phyloP scores from a whole-genome alignment of 2,329 filamentous ascomycete genomes.

The Alternaria conjuncta region DNA sequence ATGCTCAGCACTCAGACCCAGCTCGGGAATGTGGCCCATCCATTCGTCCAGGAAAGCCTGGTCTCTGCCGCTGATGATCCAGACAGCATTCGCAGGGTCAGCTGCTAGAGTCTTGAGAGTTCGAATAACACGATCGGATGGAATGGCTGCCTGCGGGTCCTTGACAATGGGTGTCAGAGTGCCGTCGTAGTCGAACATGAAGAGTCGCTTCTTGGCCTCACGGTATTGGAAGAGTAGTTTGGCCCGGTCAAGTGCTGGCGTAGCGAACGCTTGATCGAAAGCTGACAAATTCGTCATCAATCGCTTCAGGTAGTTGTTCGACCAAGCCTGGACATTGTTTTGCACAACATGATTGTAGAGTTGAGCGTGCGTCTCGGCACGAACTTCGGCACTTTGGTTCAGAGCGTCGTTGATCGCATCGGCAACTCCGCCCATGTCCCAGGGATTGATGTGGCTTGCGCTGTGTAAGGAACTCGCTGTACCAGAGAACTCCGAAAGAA shows the following conservation, averaged over 20 bases:
- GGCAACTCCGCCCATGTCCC: conserved; percentile 86
- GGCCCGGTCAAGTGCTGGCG: conserved; percentile 79
- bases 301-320: conserved; percentile 76
- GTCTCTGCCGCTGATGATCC: conserved; percentile 96
- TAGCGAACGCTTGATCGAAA: conserved; percentile 75
- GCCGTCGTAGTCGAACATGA: conserved; percentile 99
- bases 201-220: conserved; percentile 77
- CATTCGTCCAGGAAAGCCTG: conserved; percentile 89
- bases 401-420: conserved; percentile 82
- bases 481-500: conserved; percentile 95
- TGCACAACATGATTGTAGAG: conserved; percentile 85
- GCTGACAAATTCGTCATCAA: conserved; percentile 81
- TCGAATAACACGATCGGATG: conserved; percentile 80
- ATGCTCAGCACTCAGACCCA: conserved; percentile 97
- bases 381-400: conserved; percentile 72
- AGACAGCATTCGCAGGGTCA: conserved; percentile 86
- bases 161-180: conserved; percentile 93
- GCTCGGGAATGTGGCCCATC: conserved; percentile 85
- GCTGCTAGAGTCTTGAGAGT: conserved; percentile 80
- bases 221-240: conserved; percentile 77
- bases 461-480: conserved; percentile 84
- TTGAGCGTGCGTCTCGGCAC: conserved; percentile 71
- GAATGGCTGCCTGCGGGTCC: conserved; percentile 87
- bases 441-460: conserved; percentile 96
- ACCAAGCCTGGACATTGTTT: conserved; percentile 88